A percentile compares a stretch with the other conserved stretches of the same genome.
phyloP scores from a whole-genome alignment of 2,329 filamentous ascomycete species.

The Hypoxylon sp. region DNA sequence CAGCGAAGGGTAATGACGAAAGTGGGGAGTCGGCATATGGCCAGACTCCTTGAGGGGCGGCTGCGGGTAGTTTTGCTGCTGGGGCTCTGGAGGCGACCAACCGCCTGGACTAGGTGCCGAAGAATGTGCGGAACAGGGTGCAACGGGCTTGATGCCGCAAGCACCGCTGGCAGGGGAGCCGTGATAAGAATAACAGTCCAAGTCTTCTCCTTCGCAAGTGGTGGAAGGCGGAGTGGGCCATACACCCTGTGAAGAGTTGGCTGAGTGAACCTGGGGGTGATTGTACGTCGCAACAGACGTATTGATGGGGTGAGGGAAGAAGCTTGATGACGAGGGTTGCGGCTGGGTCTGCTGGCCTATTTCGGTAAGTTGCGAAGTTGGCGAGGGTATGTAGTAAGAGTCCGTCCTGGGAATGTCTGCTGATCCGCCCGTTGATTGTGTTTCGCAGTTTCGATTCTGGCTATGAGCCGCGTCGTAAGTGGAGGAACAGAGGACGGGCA shows the following conservation, averaged over 20 bases:
- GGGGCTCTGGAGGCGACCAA: slow-evolving; percentile 49
- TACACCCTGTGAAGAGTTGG: slow-evolving; percentile 45
- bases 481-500: slow-evolving; percentile 46
- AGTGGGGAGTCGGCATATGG: slow-evolving; percentile 18
- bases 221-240: slow-evolving; percentile 58
- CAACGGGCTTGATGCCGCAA: slow-evolving; percentile 26
- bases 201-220: slow-evolving; percentile 57
- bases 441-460: slow-evolving; percentile 42
- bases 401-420: slow-evolving; percentile 34
- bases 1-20: slow-evolving; percentile 21
- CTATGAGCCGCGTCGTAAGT: slow-evolving; percentile 33
- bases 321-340: slow-evolving; percentile 30
- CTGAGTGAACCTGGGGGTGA: slow-evolving; percentile 43
- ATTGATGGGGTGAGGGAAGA: slow-evolving; percentile 27
- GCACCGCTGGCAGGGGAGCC: slow-evolving; percentile 51
- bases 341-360: slow-evolving; percentile 33
- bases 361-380: slow-evolving; percentile 40
- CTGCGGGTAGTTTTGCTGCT: slow-evolving; percentile 40
- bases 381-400: slow-evolving; percentile 41
- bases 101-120: slow-evolving; percentile 52
- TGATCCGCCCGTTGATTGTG: slow-evolving; percentile 46
- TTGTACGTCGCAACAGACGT: slow-evolving; percentile 43
- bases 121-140: slow-evolving; percentile 27
- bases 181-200: slow-evolving; percentile 57
- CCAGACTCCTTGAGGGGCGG: slow-evolving; percentile 35